Conservation (phyloP, 768 basidiomycete genomes). For the Termitomyces sp. region DNA sequence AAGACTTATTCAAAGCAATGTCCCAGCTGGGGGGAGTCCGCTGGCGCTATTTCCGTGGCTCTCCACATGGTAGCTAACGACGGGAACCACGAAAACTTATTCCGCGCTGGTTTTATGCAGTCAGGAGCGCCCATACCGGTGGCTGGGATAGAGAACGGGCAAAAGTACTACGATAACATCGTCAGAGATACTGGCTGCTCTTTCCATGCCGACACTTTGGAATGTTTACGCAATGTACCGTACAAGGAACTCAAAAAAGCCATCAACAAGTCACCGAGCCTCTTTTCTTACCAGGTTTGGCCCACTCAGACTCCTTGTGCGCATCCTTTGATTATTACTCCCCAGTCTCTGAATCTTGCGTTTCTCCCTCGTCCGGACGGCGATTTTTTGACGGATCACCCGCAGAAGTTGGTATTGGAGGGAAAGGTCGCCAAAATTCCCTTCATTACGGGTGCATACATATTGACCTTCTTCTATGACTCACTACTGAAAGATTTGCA, state of each 20-base stretch:
- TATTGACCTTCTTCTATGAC: slow-evolving; percentile 3
- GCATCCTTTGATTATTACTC: slow-evolving; percentile 24
- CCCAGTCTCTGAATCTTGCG: slow-evolving; percentile 40
- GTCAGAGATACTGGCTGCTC: slow-evolving; percentile 40
- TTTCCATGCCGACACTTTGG: slow-evolving; percentile 36
- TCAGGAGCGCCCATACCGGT: slow-evolving; percentile 45
- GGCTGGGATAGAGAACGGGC: slow-evolving; percentile 40
- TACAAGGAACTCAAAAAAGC: slow-evolving; percentile 37
- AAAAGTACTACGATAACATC: slow-evolving; percentile 43
- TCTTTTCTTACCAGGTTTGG: slow-evolving; percentile 32
- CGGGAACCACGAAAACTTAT: slow-evolving; percentile 43
- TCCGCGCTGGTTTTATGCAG: slow-evolving; percentile 50
- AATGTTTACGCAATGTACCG: slow-evolving; percentile 38
- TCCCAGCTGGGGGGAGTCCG: slow-evolving; percentile 37
- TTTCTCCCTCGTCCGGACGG: slow-evolving; percentile 53
- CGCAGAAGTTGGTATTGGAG: slow-evolving; percentile 37
- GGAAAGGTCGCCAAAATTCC: slow-evolving; percentile 47
- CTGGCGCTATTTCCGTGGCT: slow-evolving; percentile 52
- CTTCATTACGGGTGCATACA: slow-evolving; percentile 37
- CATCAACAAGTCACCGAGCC: slow-evolving; percentile 36
- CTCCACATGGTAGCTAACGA: slow-evolving; percentile 47
- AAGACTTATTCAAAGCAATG: not conserved
- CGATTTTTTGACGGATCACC: slow-evolving; percentile 42
- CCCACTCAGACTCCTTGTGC: not conserved
- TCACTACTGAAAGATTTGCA: not conserved